Conservation (phyloP, 176 grass and related monocot genomes). For the Lolium rigidum region DNA sequence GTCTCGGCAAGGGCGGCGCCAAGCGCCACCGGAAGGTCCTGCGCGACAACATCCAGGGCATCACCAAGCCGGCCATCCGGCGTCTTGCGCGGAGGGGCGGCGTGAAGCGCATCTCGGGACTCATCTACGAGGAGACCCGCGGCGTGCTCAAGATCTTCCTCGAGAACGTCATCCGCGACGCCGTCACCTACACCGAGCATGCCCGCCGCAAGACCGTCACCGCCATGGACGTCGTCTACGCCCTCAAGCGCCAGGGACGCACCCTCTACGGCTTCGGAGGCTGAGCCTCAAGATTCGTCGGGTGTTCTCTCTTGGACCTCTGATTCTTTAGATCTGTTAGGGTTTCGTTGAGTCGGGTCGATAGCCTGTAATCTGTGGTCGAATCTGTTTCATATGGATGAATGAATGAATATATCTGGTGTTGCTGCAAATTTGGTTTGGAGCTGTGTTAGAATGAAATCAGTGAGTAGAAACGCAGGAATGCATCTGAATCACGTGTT, state of each 20-base stretch:
- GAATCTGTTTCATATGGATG: too few species aligned
- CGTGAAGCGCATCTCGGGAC: conserved; percentile 90
- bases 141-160: conserved; percentile 99
- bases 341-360: too few species aligned
- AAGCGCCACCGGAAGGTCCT: conserved; percentile 79
- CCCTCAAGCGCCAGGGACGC: conserved; percentile 94
- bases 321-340: too few species aligned
- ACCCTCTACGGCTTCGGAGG: conserved; percentile 92
- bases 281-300: background rate
- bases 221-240: conserved; percentile 94
- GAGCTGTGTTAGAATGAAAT: too few species aligned
- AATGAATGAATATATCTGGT: too few species aligned
- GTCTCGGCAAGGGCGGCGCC: conserved; percentile 78
- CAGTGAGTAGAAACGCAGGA: too few species aligned
- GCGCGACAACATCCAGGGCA: conserved; percentile 82
- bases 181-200: conserved; percentile 95
- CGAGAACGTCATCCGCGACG: conserved; percentile 96
- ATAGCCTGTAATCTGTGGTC: too few species aligned
- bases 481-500: too few species aligned
- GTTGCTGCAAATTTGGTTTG: too few species aligned
- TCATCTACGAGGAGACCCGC: conserved; percentile 97
- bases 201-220: conserved; percentile 94
- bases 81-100: conserved; percentile 72
- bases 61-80: conserved; percentile 81
- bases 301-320: too few species aligned